Percentiles rank a stretch among this genome's conserved stretches.
These are phyloP conservation scores for Skeletonema tropicum DNA, from an alignment of 108 stramenopile genomes.

Conservation along the genomic window DNA sequence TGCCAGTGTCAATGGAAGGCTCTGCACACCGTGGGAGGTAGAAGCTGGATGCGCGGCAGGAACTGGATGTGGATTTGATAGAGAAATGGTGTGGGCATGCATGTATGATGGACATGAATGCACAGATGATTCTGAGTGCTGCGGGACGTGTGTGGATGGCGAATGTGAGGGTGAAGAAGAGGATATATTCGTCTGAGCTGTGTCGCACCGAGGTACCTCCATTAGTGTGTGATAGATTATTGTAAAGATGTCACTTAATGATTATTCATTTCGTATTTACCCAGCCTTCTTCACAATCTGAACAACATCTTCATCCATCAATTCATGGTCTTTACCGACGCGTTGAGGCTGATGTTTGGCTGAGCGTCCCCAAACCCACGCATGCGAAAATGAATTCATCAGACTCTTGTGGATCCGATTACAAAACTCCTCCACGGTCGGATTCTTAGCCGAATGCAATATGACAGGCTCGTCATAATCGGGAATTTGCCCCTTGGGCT, in stretches of 20 bases:
- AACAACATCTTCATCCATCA: constrained; percentile 97
- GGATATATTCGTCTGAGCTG: neutral
- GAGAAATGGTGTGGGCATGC: constrained; percentile 8
- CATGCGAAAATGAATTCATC: constrained; percentile 89
- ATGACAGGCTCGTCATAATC: constrained; percentile 98
- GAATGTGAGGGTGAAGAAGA: neutral
- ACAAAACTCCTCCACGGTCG: constrained; percentile 97
- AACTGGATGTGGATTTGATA: constrained; percentile 10
- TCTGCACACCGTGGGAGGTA: neutral
- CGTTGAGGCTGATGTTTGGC: constrained; percentile 99
- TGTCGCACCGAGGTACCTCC: neutral
- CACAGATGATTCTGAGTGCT: neutral
- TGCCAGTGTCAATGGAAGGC: neutral
- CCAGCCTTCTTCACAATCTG: constrained; percentile 81
- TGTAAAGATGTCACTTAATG: constrained; percentile 4
- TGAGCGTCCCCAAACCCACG: constrained; percentile 94
- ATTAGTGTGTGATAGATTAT: neutral
- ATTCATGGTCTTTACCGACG: constrained; percentile 95
- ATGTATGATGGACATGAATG: constrained; percentile 2
- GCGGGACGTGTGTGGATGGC: neutral
- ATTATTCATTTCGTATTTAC: neutral
- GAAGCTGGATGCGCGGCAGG: neutral
- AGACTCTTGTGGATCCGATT: constrained; percentile 90
- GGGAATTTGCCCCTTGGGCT: constrained; percentile 98
- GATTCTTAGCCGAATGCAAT: constrained; percentile 89